Base-by-base conservation (phyloP, 495 filamentous ascomycete species). In the Xylaria sp. region DNA sequence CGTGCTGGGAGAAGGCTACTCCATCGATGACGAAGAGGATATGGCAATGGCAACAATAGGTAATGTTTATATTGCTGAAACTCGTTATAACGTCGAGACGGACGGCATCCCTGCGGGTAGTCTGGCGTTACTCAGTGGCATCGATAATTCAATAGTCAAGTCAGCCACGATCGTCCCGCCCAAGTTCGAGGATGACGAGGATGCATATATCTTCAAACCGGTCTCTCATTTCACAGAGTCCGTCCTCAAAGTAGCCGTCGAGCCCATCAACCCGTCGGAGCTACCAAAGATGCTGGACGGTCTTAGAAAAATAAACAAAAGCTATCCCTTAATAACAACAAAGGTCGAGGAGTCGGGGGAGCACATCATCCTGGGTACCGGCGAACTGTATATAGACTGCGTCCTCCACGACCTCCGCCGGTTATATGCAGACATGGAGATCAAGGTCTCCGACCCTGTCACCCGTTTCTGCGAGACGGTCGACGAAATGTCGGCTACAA, bases 291-390 rank as follows among this genome's bases (percentile, higher is more conserved):
- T 99, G 96, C 86, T 99, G 57, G 96, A 99, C 78, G 96, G 96
- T 61, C 87, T 99, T 35, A 88, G 96, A 62, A 98, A 97, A 76
- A 92, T 98, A 80, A 97, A 97, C 85, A 98, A 98, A 82, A 94
- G 91, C 79, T 99, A 98, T 76, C 96, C 96, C 43, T 85, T 99
- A 33, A 91, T 98, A 66, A 93, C 92, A 55, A 98, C 96, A 11
- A 98, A 98, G 81, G 96, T 99, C 19, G 96, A 99, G 76, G 96
- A 99, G 79, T 97, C 94, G n/a, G 96, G 96, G 17, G 96, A 99
- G 79, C 96, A 99, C 80, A 90, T 98, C 70, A 88, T 99, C 52
- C 86, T 99, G 26, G 96, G 96, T 24, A 98, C 96, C 3, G 96
- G 96, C 44, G 96, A 99, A 77, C 86, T 99, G 8, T 98, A 98